Base-by-base conservation (phyloP, 345 rosid species). In the Ceriops decandra region DNA sequence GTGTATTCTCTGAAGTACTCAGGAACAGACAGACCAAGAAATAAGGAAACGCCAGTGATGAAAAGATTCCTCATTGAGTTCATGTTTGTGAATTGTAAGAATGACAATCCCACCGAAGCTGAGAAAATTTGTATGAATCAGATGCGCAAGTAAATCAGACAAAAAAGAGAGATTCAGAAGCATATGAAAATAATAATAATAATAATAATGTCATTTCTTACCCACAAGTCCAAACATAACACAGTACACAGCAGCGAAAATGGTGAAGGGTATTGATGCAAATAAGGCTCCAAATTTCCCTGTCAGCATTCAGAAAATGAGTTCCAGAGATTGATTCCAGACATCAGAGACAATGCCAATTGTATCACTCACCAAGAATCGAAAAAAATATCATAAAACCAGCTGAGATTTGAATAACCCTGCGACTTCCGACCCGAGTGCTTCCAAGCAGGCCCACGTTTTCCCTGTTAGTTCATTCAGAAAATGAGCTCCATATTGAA, bases 351-450 rank as follows among this genome's bases (percentile, higher is more conserved):
- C 27, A 53, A 2, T 1, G 1, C 5, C 9, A 9, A 52, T 22
- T 35, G 3, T 47, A 60, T 22, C 20, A 60, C 87, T 74, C 59
- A 93, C 98, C 98, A 38, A 95, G 77, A 68, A 95, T 82, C 36
- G 98, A 88, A 87, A 95, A 92, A 80, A 95, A 92, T 76, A 95
- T 92, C 99, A 95, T 95, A 69, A 95, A 95, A 56, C 99, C 96
- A 51, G 99, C 93, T 27, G 97, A 86, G 72, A 95, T 92, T 82
- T 95, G 99, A 70, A 95, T 85, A 56, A 87, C 96, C 81, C 98
- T 86, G 60, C 98, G 96, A 79, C 99, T 95, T 33, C 99, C 98
- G 28, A 95, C 98, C 27, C 96, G 77, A 9, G 99, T 95, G 82
- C 98, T 92, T 75, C 98, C 99, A 53, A 95, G 90, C 64, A 95